Evolutionary conservation across 2,329 filamentous ascomycete species (phyloP), one percentile per base, ranked within the genome.

Genomic region (Aureobasidium sp.): DNA sequence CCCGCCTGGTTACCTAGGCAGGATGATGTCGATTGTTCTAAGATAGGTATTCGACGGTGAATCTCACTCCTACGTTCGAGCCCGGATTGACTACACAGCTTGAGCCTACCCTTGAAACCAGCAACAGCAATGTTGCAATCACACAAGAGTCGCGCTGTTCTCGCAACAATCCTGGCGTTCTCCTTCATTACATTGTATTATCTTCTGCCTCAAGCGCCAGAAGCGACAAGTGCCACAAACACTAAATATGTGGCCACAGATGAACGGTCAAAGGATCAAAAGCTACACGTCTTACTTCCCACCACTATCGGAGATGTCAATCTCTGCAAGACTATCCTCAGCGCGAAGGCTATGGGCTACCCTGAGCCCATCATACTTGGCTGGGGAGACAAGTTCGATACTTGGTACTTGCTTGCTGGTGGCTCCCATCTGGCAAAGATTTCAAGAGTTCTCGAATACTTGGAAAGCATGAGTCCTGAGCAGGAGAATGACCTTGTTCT

Each of bases 221-320:
- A 54, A 8, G 8, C 50, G 25, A 32, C 10, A 4, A 39, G 32
- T 34, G 30, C 32, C 50, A 54, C 21, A 10, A 25, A 27, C 25
- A 30, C 2, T 30, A 7, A 8, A 41, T 3, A n/a, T 14, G n/a
- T 11, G 3, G 16, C 32, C 5, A 36, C 48, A 37, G 21, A 5
- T 4, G 16, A 41, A 29, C 37, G 50, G 27, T 36, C 13, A 16
- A 41, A 34, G 4, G 3, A 54, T 14, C 36, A 10, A 3, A 41
- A 54, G 8, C 81, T 85, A 63, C 83, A 85, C 68, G 76, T 86
- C 37, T 68, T 85, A 29, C 74, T 85, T 50, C 78, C 80, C 6
- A 76, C 79, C 6, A 74, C 75, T 37, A 72, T 73, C 14, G 75
- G 75, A 41, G 79, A 77, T 41, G 66, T 76, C 34, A 63, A 65